Evolutionary conservation across 208 protist genomes (phyloP).

Genomic region (Trypanosoma mega): DNA sequence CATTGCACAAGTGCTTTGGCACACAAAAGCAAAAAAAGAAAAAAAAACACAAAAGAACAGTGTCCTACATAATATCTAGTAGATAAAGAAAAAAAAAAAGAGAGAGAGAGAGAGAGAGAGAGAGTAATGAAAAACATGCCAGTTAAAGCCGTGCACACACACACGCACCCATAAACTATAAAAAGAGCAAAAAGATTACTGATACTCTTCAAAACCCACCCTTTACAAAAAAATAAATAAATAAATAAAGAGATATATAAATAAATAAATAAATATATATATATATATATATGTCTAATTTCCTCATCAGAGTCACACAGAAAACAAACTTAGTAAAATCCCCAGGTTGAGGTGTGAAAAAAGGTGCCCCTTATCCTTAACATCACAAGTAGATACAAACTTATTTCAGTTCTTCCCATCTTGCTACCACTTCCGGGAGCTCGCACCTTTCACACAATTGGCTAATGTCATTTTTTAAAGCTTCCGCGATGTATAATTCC

Average conservation of each 20-base stretch:
- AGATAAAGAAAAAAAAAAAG: slow-evolving; percentile 20
- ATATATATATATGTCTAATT: no score
- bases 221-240: no score
- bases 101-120: no score
- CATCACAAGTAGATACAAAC: background rate
- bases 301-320: no score
- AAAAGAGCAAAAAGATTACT: no score
- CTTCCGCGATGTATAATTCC: slow-evolving; percentile 57
- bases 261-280: no score
- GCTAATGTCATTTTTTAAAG: slow-evolving; percentile 43
- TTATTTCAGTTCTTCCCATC: slow-evolving; percentile 74
- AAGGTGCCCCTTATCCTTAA: background rate
- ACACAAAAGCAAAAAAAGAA: background rate
- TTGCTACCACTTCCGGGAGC: slow-evolving; percentile 40
- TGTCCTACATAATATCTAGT: slow-evolving; percentile 2
- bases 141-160: no score
- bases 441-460: slow-evolving; percentile 43
- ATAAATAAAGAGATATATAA: no score
- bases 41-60: background rate
- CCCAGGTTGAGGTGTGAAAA: background rate
- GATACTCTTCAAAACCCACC: no score
- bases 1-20: background rate
- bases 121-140: no score
- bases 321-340: no score
- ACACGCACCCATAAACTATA: no score